phyloP scores from a whole-genome alignment of 106 monocot species.

The Agapanthus africanus region DNA sequence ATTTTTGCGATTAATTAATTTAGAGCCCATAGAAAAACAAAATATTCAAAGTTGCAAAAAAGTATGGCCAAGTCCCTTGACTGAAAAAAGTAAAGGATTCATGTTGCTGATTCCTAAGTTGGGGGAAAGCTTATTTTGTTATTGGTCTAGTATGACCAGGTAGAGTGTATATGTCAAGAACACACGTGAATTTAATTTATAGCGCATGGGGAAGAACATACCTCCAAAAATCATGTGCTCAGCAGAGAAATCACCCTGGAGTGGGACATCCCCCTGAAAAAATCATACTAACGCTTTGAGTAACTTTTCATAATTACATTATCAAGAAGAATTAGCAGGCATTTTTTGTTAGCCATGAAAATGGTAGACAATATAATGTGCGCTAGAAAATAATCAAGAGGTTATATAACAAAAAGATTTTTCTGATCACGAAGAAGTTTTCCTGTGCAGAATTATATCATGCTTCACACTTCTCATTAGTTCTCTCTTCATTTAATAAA shows the following conservation, averaged over 20 bases:
- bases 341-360: no score
- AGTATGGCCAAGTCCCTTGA: neutral
- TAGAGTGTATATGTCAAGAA: neutral
- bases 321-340: neutral
- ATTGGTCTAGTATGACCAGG: neutral
- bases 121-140: neutral
- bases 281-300: neutral
- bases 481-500: neutral
- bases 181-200: neutral
- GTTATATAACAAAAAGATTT: neutral
- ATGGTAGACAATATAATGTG: neutral
- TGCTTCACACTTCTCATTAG: neutral
- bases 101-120: neutral
- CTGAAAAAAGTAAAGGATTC: neutral
- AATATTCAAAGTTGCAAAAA: no score
- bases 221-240: constrained; percentile 32
- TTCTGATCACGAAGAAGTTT: neutral
- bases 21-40: neutral
- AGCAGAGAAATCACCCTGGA: constrained; percentile 28
- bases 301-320: constrained; percentile 4
- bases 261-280: constrained; percentile 26
- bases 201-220: constrained; percentile 17
- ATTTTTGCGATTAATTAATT: neutral
- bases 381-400: neutral
- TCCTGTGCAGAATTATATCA: neutral